phyloP scores from a whole-genome alignment of 768 basidiomycete genomes.

The Tylopilus balloui region DNA sequence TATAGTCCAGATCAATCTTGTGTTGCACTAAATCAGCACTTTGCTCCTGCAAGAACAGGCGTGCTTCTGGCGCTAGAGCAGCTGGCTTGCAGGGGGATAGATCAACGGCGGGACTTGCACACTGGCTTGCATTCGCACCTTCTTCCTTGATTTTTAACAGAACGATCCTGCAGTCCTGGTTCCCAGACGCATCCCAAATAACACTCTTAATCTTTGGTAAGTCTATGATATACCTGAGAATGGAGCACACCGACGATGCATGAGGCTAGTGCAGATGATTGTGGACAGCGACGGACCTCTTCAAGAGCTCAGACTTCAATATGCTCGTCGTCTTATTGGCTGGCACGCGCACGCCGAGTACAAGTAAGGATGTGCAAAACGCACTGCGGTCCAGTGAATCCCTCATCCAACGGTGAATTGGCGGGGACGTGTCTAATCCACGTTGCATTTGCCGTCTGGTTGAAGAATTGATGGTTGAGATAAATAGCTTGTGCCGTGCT shows the following conservation, averaged over 20 bases:
- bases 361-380: slow-evolving; percentile 61
- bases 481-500: slow-evolving; percentile 2
- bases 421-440: slow-evolving; percentile 39
- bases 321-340: slow-evolving; percentile 51
- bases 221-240: slow-evolving; percentile 50
- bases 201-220: slow-evolving; percentile 66
- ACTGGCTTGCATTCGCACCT: slow-evolving; percentile 41
- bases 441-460: slow-evolving; percentile 13
- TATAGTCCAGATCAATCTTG: slow-evolving; percentile 66
- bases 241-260: slow-evolving; percentile 9
- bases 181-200: slow-evolving; percentile 44
- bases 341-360: slow-evolving; percentile 65
- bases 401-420: slow-evolving; percentile 47
- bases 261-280: neutral
- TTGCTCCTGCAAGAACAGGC: slow-evolving; percentile 52
- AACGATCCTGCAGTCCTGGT: slow-evolving; percentile 55
- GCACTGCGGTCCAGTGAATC: slow-evolving; percentile 54
- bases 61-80: slow-evolving; percentile 55
- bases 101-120: slow-evolving; percentile 1
- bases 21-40: slow-evolving; percentile 54
- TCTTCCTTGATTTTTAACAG: slow-evolving; percentile 57
- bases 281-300: slow-evolving; percentile 43
- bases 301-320: slow-evolving; percentile 54
- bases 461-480: slow-evolving; percentile 1
- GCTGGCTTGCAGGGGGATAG: slow-evolving; percentile 48